Conservation (phyloP, 192 early-diverging fungal species). For the Chytriomyces hyalinus region DNA sequence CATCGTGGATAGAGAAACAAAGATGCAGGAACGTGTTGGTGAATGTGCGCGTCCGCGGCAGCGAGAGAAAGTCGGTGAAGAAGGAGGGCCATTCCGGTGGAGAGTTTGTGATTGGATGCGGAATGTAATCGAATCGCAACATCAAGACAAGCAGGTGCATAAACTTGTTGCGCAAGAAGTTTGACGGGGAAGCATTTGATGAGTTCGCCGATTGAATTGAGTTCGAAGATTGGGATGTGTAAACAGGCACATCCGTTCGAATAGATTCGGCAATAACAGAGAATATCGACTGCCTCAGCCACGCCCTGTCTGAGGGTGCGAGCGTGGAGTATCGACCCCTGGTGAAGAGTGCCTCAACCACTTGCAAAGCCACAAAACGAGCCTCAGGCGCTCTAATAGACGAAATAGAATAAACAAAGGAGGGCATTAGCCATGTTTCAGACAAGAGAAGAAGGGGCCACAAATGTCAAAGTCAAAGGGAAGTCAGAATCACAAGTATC, state of each 20-base stretch:
- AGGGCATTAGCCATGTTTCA: too few relatives aligned
- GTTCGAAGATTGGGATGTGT: too few relatives aligned
- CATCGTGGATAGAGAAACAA: conserved; percentile 82
- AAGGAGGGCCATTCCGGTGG: conserved; percentile 87
- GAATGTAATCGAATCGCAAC: conserved; percentile 74
- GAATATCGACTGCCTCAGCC: conserved; percentile 19
- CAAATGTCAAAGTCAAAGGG: too few relatives aligned
- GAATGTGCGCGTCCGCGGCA: conserved; percentile 59
- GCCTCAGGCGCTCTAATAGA: conserved; percentile 69
- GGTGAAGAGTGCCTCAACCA: too few relatives aligned
- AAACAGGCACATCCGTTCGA: conserved; percentile 41
- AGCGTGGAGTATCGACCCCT: conserved; percentile 31
- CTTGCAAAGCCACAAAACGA: conserved; percentile 83
- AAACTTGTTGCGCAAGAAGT: conserved; percentile 81
- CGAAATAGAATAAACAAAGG: too few relatives aligned
- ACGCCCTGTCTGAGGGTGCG: conserved; percentile 38
- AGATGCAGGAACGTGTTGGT: conserved; percentile 81
- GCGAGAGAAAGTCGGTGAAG: conserved; percentile 80
- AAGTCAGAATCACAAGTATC: too few relatives aligned
- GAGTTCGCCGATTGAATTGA: too few relatives aligned
- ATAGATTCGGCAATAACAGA: conserved; percentile 46
- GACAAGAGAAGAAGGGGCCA: too few relatives aligned
- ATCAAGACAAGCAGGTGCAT: conserved; percentile 80
- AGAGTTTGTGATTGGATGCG: conserved; percentile 7
- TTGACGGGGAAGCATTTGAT: conserved; percentile 32